Percentiles rank a stretch among this genome's conserved stretches.
phyloP scores from a whole-genome alignment of 106 monocot species.

The Amphibolis antarctica region DNA sequence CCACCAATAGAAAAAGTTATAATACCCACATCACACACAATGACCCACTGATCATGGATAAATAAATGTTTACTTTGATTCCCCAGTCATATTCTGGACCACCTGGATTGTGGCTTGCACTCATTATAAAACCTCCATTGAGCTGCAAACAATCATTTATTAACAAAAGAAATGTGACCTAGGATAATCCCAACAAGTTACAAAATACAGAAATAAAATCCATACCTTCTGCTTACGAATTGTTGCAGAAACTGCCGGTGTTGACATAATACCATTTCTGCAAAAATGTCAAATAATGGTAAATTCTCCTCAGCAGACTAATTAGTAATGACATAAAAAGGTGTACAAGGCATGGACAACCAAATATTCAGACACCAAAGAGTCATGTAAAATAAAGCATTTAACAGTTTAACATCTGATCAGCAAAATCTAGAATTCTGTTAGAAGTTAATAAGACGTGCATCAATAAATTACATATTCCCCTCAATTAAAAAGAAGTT shows the following conservation, averaged over 20 bases:
- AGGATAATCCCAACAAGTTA: neutral
- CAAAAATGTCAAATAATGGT: slow-evolving; percentile 1
- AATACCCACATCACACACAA: too few relatives aligned
- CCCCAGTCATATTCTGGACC: slow-evolving; percentile 99
- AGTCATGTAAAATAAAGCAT: too few relatives aligned
- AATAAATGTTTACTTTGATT: slow-evolving; percentile 50
- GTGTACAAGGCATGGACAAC: neutral
- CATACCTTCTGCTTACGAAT: slow-evolving; percentile 74
- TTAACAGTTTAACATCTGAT: too few relatives aligned
- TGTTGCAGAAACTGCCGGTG: slow-evolving; percentile 97
- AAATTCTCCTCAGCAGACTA: neutral
- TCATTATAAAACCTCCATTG: slow-evolving; percentile 99
- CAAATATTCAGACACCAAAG: neutral
- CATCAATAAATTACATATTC: too few relatives aligned
- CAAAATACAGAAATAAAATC: neutral
- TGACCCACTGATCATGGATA: neutral
- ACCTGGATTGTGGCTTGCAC: slow-evolving; percentile 99
- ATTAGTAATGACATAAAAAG: neutral
- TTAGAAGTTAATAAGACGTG: too few relatives aligned
- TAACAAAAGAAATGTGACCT: neutral
- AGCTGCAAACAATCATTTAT: slow-evolving; percentile 33
- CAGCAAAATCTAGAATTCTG: too few relatives aligned
- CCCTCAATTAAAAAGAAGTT: too few relatives aligned
- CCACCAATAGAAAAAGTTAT: too few relatives aligned
- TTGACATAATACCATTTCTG: slow-evolving; percentile 90